Percentiles rank a stretch among this genome's conserved stretches.
Evolutionary conservation across 2,329 filamentous ascomycete genomes (phyloP).

Genomic region (Alternaria gaisen): DNA sequence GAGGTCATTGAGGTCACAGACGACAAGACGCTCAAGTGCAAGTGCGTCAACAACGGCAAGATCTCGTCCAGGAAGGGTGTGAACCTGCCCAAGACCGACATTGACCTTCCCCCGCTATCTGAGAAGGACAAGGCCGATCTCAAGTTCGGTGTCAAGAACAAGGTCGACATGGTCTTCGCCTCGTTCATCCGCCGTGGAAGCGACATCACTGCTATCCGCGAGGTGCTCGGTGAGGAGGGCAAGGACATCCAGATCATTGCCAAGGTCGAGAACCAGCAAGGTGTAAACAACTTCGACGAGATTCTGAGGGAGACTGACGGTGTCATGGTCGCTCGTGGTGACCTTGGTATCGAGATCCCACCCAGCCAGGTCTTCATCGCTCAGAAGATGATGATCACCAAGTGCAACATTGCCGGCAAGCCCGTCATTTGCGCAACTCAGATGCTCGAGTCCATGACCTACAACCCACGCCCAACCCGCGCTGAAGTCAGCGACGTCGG

Average conservation of each 20-base stretch:
- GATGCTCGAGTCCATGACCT: constrained; percentile 99
- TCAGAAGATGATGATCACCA: constrained; percentile 99
- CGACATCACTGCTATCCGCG: constrained; percentile 92
- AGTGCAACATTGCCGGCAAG: constrained; percentile 99
- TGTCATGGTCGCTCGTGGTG: constrained; percentile 99
- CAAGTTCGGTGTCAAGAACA: constrained; percentile 96
- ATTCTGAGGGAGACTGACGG: constrained; percentile 96
- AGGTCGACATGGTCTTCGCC: constrained; percentile 98
- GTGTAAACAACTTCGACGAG: constrained; percentile 99
- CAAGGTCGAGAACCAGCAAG: constrained; percentile 99
- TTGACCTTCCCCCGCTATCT: constrained; percentile 94
- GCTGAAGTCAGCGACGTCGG: constrained; percentile 98
- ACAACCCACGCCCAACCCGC: constrained; percentile 97
- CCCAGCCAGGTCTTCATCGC: constrained; percentile 98
- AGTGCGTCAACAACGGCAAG: constrained; percentile 95
- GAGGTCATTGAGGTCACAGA: constrained; percentile 89
- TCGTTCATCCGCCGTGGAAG: constrained; percentile 96
- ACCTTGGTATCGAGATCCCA: constrained; percentile 97
- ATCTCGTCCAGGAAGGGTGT: constrained; percentile 99
- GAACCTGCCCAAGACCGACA: constrained; percentile 98
- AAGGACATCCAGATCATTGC: constrained; percentile 99
- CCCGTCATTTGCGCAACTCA: constrained; percentile 98
- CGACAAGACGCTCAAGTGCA: constrained; percentile 85
- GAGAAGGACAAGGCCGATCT: constrained; percentile 98
- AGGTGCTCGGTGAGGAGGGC: constrained; percentile 88